phyloP scores from a whole-genome alignment of 1,284 basidiomycete species.

The Mycena sp. region DNA sequence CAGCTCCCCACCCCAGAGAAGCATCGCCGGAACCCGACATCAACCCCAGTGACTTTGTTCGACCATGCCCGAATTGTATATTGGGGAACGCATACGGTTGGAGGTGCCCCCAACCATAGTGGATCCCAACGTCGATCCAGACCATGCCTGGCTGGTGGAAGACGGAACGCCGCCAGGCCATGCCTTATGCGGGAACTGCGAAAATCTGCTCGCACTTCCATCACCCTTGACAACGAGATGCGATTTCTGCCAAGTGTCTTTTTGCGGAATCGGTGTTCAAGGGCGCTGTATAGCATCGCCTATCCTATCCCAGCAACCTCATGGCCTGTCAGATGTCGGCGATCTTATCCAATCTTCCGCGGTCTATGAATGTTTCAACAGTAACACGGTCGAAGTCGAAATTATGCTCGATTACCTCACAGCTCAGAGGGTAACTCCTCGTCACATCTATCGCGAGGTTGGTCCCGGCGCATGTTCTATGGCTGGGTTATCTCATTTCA shows the following conservation, averaged over 20 bases:
- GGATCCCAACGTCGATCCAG: constrained; percentile 70
- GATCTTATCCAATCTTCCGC: constrained; percentile 79
- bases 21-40: constrained; percentile 78
- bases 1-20: constrained; percentile 80
- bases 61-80: constrained; percentile 78
- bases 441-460: constrained; percentile 79
- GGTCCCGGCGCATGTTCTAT: constrained; percentile 28
- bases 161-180: constrained; percentile 80
- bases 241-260: constrained; percentile 79
- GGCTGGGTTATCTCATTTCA: neutral
- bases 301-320: constrained; percentile 69
- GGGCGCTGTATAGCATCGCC: constrained; percentile 72
- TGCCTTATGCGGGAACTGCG: constrained; percentile 81
- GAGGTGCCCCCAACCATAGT: constrained; percentile 75
- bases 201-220: constrained; percentile 71
- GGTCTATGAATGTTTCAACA: constrained; percentile 76
- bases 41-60: constrained; percentile 68
- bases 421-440: constrained; percentile 64
- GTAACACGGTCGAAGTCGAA: constrained; percentile 80
- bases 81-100: constrained; percentile 74
- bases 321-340: constrained; percentile 67
- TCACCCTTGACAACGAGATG: constrained; percentile 81
- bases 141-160: constrained; percentile 76
- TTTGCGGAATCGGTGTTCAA: constrained; percentile 79
- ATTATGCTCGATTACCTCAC: constrained; percentile 81